Conservation (phyloP, 2,329 filamentous ascomycete genomes). For the Gyromitra esculenta region DNA sequence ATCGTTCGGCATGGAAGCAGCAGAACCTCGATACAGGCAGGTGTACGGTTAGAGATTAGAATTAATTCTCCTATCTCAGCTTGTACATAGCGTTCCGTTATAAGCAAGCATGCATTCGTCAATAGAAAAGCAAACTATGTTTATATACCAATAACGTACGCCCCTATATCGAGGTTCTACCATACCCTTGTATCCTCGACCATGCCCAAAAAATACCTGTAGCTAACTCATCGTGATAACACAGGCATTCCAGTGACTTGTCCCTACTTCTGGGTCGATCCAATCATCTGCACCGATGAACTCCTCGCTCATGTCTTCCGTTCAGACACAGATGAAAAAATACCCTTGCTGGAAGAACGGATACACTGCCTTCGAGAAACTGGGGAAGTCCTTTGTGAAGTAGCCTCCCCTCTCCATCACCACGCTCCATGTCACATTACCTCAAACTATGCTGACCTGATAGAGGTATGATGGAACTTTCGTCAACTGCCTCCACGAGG, state of each 20-base stretch:
- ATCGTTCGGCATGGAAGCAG: conserved; percentile 22
- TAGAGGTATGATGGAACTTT: conserved; percentile 81
- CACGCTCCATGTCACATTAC: background rate
- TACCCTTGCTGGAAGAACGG: conserved; percentile 82
- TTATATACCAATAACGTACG: conserved; percentile 5
- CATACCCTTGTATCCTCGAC: background rate
- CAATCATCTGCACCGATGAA: conserved; percentile 78
- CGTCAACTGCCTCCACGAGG: conserved; percentile 75
- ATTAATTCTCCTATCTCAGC: conserved; percentile 29
- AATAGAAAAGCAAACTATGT: background rate
- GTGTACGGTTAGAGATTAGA: conserved; percentile 4
- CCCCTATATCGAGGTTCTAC: conserved; percentile 16
- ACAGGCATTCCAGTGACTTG: conserved; percentile 86
- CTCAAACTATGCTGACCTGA: conserved; percentile 41
- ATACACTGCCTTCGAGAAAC: conserved; percentile 83
- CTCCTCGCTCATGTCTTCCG: conserved; percentile 81
- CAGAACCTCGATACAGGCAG: conserved; percentile 26
- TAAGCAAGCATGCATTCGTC: conserved; percentile 7
- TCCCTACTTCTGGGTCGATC: conserved; percentile 83
- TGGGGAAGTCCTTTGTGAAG: conserved; percentile 79
- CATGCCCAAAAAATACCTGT: background rate
- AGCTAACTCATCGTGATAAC: conserved; percentile 5
- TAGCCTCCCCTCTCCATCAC: conserved; percentile 60
- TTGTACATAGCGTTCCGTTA: conserved; percentile 26
- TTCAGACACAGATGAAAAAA: conserved; percentile 84